Evolutionary conservation across 345 rosid species (phyloP), one percentile per base, ranked within the genome.

Genomic region (Melaleuca quinquenervia): DNA sequence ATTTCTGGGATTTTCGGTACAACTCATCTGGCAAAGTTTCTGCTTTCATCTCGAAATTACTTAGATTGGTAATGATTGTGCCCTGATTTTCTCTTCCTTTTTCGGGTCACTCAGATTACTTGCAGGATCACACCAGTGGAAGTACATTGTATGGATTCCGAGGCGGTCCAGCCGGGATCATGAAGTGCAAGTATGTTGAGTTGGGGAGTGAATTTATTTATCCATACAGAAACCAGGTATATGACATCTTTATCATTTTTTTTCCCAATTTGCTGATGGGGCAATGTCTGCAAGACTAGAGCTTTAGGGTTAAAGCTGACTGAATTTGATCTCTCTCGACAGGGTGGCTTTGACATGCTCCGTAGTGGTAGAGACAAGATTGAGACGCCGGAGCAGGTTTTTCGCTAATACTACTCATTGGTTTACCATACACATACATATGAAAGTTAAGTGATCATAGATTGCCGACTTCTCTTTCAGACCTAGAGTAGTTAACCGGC

Each of bases 291-390:
- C 56, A 27, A 16, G 45, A 52, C 51, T 50, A 82, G 54, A 82
- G 58, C 78, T 70, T 12, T 7, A 18, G 26, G 48, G 48, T 20
- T 36, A 36, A 70, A 70, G 13, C 78, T 70, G 48, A 18, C 26
- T 7, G 26, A 70, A 70, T 70, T 70, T 70, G 78, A 70, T 70
- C 78, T 41, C 78, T 84, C 29, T 86, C 52, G 22, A 82, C 91
- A 97, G 99, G 99, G 99, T 87, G 99, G 99, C 82, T 98, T 98
- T 87, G 99, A 98, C 88, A 98, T 98, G 99, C 95, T 98, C 50
- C 91, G 97, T 91, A 98, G 99, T 92, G 99, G 99, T 56, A 94
- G 99, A 90, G 99, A 98, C 94, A 98, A 98, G 91, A 98, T 96
- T 87, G 99, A 98, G 92, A 95, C 99, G n/a, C 99, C 99, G 83